Percentiles rank a stretch among this genome's conserved stretches.
Evolutionary conservation across 768 basidiomycete genomes (phyloP).

Genomic region (Trametes cubensis): DNA sequence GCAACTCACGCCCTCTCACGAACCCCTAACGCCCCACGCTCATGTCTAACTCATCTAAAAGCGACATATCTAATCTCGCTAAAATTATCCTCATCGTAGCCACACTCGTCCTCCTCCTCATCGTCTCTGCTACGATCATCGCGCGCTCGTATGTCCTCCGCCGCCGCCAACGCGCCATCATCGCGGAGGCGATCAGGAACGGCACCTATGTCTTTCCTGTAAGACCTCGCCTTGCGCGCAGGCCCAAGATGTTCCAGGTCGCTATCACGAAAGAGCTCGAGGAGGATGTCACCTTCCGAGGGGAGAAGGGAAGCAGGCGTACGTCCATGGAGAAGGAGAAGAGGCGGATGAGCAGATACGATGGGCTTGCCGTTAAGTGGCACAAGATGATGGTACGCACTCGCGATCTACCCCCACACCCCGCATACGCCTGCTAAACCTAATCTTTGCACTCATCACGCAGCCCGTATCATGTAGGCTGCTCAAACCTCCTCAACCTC

Average conservation of each 20-base stretch:
- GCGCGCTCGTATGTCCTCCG: conserved; percentile 66
- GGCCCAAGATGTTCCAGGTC: conserved; percentile 53
- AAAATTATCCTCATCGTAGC: conserved; percentile 41
- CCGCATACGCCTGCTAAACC: neutral
- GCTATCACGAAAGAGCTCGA: conserved; percentile 30
- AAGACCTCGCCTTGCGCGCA: conserved; percentile 41
- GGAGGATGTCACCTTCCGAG: neutral
- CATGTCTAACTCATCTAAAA: neutral
- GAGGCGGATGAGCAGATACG: conserved; percentile 10
- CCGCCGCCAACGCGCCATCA: conserved; percentile 56
- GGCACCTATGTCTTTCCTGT: conserved; percentile 57
- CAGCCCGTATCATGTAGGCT: conserved; percentile 19
- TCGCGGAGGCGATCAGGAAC: conserved; percentile 66
- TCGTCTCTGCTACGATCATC: conserved; percentile 69
- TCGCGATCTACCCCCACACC: too few relatives aligned
- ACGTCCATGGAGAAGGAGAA: conserved; percentile 17
- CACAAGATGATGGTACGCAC: conserved; percentile 24
- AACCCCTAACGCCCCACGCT: neutral
- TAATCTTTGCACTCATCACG: neutral
- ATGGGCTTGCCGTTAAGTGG: conserved; percentile 17
- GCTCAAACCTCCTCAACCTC: conserved; percentile 6
- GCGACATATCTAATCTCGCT: conserved; percentile 13
- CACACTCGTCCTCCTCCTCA: conserved; percentile 67
- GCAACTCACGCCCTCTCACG: conserved; percentile 8
- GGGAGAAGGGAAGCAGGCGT: conserved; percentile 4